Conservation (phyloP, 345 rosid genomes). For the Toxicodendron radicans region DNA sequence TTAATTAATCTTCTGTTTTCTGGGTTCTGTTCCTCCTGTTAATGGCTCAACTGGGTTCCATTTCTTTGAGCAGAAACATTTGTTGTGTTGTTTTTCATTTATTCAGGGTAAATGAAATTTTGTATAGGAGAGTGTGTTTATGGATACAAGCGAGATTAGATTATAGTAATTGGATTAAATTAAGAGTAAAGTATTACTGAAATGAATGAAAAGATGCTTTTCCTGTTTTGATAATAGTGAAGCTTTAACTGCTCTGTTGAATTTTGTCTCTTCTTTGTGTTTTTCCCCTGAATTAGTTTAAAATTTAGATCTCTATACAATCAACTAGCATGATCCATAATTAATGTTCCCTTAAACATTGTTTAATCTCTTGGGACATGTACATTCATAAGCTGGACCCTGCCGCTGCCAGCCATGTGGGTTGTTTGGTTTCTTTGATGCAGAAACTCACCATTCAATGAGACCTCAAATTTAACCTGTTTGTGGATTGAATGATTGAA, state of each 20-base stretch:
- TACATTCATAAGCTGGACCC: background rate
- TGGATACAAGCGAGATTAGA: background rate
- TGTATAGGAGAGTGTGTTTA: no score
- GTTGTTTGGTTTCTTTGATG: background rate
- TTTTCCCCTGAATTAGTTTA: background rate
- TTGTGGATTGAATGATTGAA: no score
- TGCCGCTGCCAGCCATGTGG: constrained; percentile 5
- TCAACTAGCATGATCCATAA: background rate
- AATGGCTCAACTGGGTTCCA: background rate
- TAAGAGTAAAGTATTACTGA: background rate
- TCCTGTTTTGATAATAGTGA: background rate
- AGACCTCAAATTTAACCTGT: background rate
- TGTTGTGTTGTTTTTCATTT: background rate
- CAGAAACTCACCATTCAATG: background rate
- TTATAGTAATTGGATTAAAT: background rate
- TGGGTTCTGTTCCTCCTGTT: constrained; percentile 13
- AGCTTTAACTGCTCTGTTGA: background rate
- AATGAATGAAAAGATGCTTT: background rate
- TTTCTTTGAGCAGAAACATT: background rate
- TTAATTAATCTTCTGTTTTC: background rate
- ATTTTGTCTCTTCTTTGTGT: constrained; percentile 8
- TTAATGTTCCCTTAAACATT: background rate
- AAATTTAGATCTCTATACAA: background rate
- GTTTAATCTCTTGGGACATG: background rate
- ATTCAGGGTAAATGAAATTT: no score